Conservation (phyloP, 192 early-diverging fungal species). For the Podila epigama region DNA sequence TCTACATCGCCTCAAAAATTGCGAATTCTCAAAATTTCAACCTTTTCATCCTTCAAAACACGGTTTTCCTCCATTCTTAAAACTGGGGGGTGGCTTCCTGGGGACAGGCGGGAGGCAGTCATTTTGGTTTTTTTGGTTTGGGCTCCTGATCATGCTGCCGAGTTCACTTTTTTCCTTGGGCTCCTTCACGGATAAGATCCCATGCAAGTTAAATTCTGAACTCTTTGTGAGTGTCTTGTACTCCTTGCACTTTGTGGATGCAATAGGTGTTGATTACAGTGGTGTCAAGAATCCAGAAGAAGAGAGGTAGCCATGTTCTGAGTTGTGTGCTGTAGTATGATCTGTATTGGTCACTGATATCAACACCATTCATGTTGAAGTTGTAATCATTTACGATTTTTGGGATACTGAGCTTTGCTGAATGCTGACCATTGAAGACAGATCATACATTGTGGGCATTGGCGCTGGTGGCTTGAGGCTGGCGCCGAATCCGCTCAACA, state of each 20-base stretch:
- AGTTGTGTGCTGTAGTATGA: slow-evolving; percentile 22
- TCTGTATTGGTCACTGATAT: slow-evolving; percentile 20
- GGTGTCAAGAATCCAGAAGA: slow-evolving; percentile 25
- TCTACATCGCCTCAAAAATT: too few relatives aligned
- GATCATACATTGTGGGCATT: slow-evolving; percentile 4
- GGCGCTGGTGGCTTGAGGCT: slow-evolving; percentile 24
- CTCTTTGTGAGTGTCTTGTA: neutral
- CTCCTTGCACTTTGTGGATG: slow-evolving; percentile 2
- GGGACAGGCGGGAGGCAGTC: neutral
- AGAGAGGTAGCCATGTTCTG: slow-evolving; percentile 23
- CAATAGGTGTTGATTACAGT: slow-evolving; percentile 6
- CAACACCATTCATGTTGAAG: slow-evolving; percentile 26
- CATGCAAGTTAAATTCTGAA: slow-evolving; percentile 12
- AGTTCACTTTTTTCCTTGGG: neutral
- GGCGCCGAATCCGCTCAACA: neutral
- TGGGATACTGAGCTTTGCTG: slow-evolving; percentile 3
- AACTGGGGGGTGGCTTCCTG: neutral
- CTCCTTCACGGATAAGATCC: neutral
- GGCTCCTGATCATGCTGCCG: neutral
- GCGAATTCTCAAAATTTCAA: too few relatives aligned
- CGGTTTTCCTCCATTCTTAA: too few relatives aligned
- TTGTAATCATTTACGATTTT: slow-evolving; percentile 38
- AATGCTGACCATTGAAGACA: slow-evolving; percentile 6
- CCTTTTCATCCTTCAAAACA: too few relatives aligned
- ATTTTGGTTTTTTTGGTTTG: neutral